These are phyloP conservation scores for Microbotryum lychnidis-dioicae DNA, from an alignment of 1,284 basidiomycete species.

Conservation along the genomic window DNA sequence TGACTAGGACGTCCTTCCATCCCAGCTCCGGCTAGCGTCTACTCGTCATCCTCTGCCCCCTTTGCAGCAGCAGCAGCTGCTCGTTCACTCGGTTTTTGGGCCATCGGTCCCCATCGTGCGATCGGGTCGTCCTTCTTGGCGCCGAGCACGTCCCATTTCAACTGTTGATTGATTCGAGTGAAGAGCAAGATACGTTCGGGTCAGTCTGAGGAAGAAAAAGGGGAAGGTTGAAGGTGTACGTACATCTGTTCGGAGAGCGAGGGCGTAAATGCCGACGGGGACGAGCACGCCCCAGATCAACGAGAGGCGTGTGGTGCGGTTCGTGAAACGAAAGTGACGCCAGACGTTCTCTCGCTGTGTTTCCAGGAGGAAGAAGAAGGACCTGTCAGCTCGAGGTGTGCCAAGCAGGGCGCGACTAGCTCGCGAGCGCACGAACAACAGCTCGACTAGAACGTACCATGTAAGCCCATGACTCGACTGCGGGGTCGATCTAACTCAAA, in stretches of 20 bases:
- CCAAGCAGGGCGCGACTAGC: too few species aligned
- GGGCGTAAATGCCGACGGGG: constrained; percentile 23
- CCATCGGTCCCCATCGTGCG: constrained; percentile 20
- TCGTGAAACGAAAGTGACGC: constrained; percentile 34
- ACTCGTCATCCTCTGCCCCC: constrained; percentile 16
- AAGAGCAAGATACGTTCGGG: background rate
- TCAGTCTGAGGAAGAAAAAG: background rate
- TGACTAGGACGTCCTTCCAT: background rate
- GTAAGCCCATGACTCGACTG: constrained; percentile 28
- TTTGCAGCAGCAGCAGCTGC: constrained; percentile 4
- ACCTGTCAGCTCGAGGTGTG: too few species aligned
- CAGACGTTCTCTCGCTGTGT: constrained; percentile 29
- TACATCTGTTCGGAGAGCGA: constrained; percentile 25
- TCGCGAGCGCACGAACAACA: background rate
- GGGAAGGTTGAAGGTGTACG: background rate
- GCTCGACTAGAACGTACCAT: constrained; percentile 7
- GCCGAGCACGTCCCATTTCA: constrained; percentile 29
- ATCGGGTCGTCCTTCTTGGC: constrained; percentile 23
- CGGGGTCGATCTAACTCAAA: constrained; percentile 18
- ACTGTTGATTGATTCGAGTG: constrained; percentile 5
- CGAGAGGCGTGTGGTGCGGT: constrained; percentile 28
- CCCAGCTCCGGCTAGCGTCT: background rate
- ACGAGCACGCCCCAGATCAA: constrained; percentile 30
- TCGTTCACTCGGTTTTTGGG: constrained; percentile 11
- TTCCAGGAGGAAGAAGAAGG: background rate